Percentiles rank a stretch among this genome's conserved stretches.
Conservation (phyloP, 2,329 filamentous ascomycete species). For the Magnaporthiopsis poae region DNA sequence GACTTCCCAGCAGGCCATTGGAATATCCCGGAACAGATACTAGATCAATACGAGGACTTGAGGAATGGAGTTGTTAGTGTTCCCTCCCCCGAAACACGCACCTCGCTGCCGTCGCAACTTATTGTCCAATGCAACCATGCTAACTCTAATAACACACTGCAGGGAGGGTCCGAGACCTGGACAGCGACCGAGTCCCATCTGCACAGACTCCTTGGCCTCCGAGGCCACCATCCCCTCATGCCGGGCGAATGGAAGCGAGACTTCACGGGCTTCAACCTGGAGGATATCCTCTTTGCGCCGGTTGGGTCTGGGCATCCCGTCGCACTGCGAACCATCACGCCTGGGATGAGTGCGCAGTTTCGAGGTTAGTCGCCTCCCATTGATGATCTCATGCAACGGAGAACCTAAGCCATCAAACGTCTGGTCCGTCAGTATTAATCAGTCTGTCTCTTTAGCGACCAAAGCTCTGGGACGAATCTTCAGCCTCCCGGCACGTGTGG, state of each 20-base stretch:
- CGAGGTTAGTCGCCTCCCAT: conserved; percentile 15
- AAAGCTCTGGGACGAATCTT: conserved; percentile 26
- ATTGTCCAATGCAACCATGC: no score
- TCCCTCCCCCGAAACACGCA: no score
- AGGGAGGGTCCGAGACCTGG: conserved; percentile 18
- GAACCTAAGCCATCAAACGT: background rate
- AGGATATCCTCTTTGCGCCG: conserved; percentile 23
- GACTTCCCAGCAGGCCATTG: background rate
- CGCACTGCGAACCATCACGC: conserved; percentile 16
- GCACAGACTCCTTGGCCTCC: conserved; percentile 25
- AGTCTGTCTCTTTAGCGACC: conserved; percentile 16
- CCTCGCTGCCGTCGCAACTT: no score
- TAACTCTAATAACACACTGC: no score
- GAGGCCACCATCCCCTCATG: conserved; percentile 26
- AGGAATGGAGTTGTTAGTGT: background rate
- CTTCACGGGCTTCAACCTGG: conserved; percentile 24
- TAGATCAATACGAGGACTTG: background rate
- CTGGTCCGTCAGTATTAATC: background rate
- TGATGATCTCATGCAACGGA: background rate
- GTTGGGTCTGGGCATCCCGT: conserved; percentile 15
- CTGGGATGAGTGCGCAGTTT: conserved; percentile 18
- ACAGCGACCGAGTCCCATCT: conserved; percentile 22
- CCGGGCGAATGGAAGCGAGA: conserved; percentile 22
- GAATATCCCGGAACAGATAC: background rate
- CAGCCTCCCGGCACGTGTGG: conserved; percentile 22